Evolutionary conservation across 306 rosid genomes (phyloP), one percentile per base, ranked within the genome.

Genomic region (Alnus rubra): DNA sequence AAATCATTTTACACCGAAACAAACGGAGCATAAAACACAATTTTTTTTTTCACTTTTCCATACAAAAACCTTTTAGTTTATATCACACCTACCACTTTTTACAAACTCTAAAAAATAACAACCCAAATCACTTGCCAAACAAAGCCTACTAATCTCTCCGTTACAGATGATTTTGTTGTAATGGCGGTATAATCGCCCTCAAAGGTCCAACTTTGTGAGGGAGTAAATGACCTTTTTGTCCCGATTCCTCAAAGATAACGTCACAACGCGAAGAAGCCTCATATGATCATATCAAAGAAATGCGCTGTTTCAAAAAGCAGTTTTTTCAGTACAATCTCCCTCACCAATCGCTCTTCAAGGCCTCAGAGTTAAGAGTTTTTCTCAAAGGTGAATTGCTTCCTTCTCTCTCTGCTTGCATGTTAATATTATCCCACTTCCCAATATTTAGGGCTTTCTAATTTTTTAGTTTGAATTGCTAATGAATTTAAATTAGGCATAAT

Each of bases 361-460:
- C 48, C 47, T 35, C 70, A 0, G 70, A 64, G 70, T 64, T 16
- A 1, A 1, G 1, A 48, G 19, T n/a, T 64, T 64, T 64, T 37
- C 70, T 16, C 28, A 68, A 42, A 68, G 72, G 72, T 68, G 50
- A 44, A 68, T 42, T 68, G 72, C 31, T 68, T 68, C 42, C 9
- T 28, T 37, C 71, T 37, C 71, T 35, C 48, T 65, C 28, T 2
- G 7, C 16, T 15, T 39, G 4, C n/a, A 3, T 67, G 8, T 67
- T 12, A 39, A 39, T 33, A 67, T 39, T 7, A 7, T 67, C 28
- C 3, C 28, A 9, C 28, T 67, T 67, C 39, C 16, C 28, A 19
- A 63, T 7, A 3, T 15, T 37, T 6, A 14, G 48, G 48, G 19
- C 1, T 64, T 33, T 64, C 8, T 16, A 64, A 64, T 64, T 64